Percentiles rank a stretch among this genome's conserved stretches.
phyloP scores from a whole-genome alignment of 2,329 filamentous ascomycete genomes.

The Emmonsia crescens region DNA sequence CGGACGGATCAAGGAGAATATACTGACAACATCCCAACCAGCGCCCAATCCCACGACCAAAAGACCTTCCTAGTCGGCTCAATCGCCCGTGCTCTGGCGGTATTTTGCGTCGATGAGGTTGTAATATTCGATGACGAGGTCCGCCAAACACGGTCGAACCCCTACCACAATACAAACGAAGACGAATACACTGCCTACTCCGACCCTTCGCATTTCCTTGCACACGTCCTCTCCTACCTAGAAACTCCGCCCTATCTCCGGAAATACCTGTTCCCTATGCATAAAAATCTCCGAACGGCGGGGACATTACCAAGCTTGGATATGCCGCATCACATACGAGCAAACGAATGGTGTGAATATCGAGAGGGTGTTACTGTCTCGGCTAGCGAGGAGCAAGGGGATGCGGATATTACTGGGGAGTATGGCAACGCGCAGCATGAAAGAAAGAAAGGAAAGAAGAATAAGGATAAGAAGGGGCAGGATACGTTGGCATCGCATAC shows the following conservation, averaged over 20 bases:
- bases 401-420: not conserved
- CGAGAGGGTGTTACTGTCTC: constrained; percentile 62
- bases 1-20: not conserved
- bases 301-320: constrained; percentile 67
- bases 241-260: constrained; percentile 78
- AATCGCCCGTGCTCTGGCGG: constrained; percentile 68
- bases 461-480: constrained; percentile 29
- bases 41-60: constrained; percentile 61
- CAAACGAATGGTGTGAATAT: constrained; percentile 67
- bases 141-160: constrained; percentile 11
- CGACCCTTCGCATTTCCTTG: constrained; percentile 69
- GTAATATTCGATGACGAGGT: constrained; percentile 64
- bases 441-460: constrained; percentile 6
- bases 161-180: constrained; percentile 32
- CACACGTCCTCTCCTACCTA: constrained; percentile 68
- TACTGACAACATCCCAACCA: constrained; percentile 23
- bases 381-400: constrained; percentile 26
- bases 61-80: constrained; percentile 62
- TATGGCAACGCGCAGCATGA: not conserved
- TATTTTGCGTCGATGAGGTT: constrained; percentile 77
- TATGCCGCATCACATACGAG: constrained; percentile 72
- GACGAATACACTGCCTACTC: constrained; percentile 54
- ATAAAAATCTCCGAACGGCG: constrained; percentile 64
- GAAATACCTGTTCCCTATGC: constrained; percentile 62
- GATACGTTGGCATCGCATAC: constrained; percentile 16